These are phyloP conservation scores for Ocimum tenuiflorum DNA, from an alignment of 257 asterid species.

Conservation along the genomic window DNA sequence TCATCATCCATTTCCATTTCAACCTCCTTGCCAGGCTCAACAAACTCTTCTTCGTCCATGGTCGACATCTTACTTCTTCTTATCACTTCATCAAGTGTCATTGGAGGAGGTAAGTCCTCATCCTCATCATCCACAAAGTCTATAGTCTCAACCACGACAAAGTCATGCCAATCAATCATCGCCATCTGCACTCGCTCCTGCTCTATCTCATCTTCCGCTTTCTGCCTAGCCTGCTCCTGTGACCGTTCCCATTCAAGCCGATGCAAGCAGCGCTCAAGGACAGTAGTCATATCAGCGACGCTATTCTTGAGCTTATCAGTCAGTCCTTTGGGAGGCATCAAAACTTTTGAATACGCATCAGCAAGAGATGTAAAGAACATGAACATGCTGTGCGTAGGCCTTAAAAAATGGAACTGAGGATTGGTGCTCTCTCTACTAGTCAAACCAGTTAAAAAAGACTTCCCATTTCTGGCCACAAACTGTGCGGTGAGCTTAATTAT, in stretches of 20 bases:
- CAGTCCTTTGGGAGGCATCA: slow-evolving; percentile 83
- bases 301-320: slow-evolving; percentile 64
- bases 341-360: slow-evolving; percentile 87
- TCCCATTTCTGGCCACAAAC: slow-evolving; percentile 91
- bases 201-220: slow-evolving; percentile 90
- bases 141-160: slow-evolving; percentile 84
- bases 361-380: slow-evolving; percentile 93
- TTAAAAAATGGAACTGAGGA: slow-evolving; percentile 78
- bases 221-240: slow-evolving; percentile 92
- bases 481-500: slow-evolving; percentile 90
- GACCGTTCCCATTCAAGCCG: slow-evolving; percentile 94
- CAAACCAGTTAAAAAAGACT: slow-evolving; percentile 80
- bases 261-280: slow-evolving; percentile 77
- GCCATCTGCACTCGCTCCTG: slow-evolving; percentile 87
- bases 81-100: slow-evolving; percentile 93
- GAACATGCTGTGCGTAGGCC: slow-evolving; percentile 95
- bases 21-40: slow-evolving; percentile 86
- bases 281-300: slow-evolving; percentile 75
- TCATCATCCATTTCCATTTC: slow-evolving; percentile 99
- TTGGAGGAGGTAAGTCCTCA: slow-evolving; percentile 87
- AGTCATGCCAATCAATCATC: slow-evolving; percentile 97
- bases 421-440: slow-evolving; percentile 80
- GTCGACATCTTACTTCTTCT: slow-evolving; percentile 84
- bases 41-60: slow-evolving; percentile 60
- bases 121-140: slow-evolving; percentile 97